These are phyloP conservation scores for Paraconiothyrium brasiliense DNA, from an alignment of 2,329 filamentous ascomycete genomes.

Conservation along the genomic window DNA sequence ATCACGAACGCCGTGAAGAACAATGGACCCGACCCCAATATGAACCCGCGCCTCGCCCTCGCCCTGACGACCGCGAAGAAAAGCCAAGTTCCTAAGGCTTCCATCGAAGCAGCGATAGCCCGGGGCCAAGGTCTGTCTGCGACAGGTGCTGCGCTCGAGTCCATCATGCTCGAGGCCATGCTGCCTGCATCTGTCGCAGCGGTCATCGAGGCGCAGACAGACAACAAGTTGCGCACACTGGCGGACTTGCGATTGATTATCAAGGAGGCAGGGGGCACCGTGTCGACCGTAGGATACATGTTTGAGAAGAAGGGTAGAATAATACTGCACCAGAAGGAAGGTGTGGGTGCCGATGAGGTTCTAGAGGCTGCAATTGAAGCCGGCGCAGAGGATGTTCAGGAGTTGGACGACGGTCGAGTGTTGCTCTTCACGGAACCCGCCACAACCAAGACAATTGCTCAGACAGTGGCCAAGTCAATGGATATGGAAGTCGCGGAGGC, in stretches of 20 bases:
- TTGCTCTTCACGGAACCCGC: slow-evolving; percentile 75
- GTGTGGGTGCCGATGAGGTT: slow-evolving; percentile 71
- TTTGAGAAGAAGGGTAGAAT: slow-evolving; percentile 84
- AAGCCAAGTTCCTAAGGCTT: slow-evolving; percentile 81
- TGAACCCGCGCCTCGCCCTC: slow-evolving; percentile 79
- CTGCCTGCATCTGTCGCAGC: slow-evolving; percentile 77
- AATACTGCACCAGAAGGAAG: slow-evolving; percentile 70
- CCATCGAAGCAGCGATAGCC: slow-evolving; percentile 86
- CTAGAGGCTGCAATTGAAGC: slow-evolving; percentile 86
- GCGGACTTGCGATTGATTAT: slow-evolving; percentile 76
- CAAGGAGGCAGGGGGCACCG: slow-evolving; percentile 74
- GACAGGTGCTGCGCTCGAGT: slow-evolving; percentile 79
- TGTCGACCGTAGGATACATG: slow-evolving; percentile 81
- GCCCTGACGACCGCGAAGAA: slow-evolving; percentile 83
- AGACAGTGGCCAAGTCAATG: slow-evolving; percentile 69
- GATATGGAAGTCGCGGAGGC: slow-evolving; percentile 74
- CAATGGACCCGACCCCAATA: slow-evolving; percentile 75
- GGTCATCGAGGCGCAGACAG: slow-evolving; percentile 86
- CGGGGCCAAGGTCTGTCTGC: slow-evolving; percentile 86
- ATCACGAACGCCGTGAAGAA: slow-evolving; percentile 80
- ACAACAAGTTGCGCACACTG: slow-evolving; percentile 77
- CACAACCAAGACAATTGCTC: slow-evolving; percentile 70
- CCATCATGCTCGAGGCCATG: slow-evolving; percentile 80
- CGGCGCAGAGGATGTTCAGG: slow-evolving; percentile 78
- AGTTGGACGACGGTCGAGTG: slow-evolving; percentile 71